Evolutionary conservation across 257 asterid genomes (phyloP), one percentile per base, ranked within the genome.

Genomic region (Primulina eburnea): DNA sequence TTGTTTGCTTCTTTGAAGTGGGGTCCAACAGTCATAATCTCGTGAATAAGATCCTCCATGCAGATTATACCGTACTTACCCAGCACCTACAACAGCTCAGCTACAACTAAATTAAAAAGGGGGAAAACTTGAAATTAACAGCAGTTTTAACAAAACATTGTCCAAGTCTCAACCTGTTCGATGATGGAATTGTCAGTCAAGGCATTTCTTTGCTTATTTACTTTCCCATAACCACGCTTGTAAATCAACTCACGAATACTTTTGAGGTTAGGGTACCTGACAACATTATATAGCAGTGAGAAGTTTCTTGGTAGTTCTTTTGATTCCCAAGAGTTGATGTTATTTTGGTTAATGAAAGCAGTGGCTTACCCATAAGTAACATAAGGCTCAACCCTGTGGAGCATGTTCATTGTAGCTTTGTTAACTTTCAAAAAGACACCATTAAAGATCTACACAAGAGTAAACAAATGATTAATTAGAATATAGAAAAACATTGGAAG

Each of bases 371-470:
- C 95, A n/a, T 71, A 88, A 5, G 95, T 83, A 4, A 89, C 96
- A n/a, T 87, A 87, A 3, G 95, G 95, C 69, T 87, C 96, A 60
- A 89, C 96, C 40, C 87, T 73, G 76, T 77, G 95, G 30, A 89
- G 79, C 96, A 89, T 89, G 75, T 89, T 87, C 67, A 85, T 33
- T 1, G 96, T 87, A 1, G 96, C 96, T 73, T 85, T 85, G 81
- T 89, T 89, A 3, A 87, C 96, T 80, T 89, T 87, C 76, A 89
- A 63, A 76, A 89, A 89, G 60, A 87, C 91, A 3, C 96, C 95
- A 33, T 85, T 87, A 64, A 89, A 87, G 43, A 89, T 89, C 95
- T 89, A 79, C 73, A 68, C 28, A 9, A 60, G 32, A 30, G 56
- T 21, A 62, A 32, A 40, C 10, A 0, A 70, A 33, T 24, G 58